Percentiles rank a stretch among this genome's conserved stretches.
phyloP scores from a whole-genome alignment of 192 early-diverging fungal species.

The Coemansia sp. region DNA sequence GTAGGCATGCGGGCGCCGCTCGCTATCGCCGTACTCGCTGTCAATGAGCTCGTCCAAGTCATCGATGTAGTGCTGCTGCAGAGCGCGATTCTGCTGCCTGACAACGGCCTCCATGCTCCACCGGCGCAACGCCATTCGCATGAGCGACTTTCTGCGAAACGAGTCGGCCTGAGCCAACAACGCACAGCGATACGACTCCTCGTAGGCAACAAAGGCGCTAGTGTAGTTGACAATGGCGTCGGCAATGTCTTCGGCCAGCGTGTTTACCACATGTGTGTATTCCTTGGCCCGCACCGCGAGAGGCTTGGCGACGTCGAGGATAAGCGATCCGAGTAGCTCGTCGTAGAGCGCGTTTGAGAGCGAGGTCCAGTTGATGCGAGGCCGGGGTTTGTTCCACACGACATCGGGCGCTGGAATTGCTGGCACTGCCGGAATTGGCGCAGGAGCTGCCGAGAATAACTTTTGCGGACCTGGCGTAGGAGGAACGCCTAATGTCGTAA shows the following conservation, averaged over 20 bases:
- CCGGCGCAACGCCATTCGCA: conserved; percentile 25
- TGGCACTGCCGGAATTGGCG: conserved; percentile 11
- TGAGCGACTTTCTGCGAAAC: conserved; percentile 24
- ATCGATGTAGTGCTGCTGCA: conserved; percentile 44
- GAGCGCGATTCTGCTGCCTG: conserved; percentile 33
- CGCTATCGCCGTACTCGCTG: conserved; percentile 16
- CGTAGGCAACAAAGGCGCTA: conserved; percentile 43
- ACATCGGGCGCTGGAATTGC: conserved; percentile 10
- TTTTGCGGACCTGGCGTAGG: neutral
- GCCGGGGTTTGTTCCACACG: conserved; percentile 48
- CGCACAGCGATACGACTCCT: conserved; percentile 39
- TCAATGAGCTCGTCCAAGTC: conserved; percentile 38
- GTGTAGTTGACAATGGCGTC: conserved; percentile 42
- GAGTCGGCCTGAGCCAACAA: conserved; percentile 37
- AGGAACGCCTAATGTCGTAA: neutral
- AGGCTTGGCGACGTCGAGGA: conserved; percentile 20
- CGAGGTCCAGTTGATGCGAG: conserved; percentile 49
- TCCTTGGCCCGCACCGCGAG: conserved; percentile 1
- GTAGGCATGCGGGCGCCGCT: neutral
- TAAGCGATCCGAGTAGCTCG: conserved; percentile 33
- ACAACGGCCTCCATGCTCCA: conserved; percentile 42
- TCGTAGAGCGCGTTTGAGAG: conserved; percentile 42
- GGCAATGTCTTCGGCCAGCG: conserved; percentile 34
- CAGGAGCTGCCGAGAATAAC: neutral
- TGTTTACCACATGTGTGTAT: conserved; percentile 11